Evolutionary conservation across 192 early-diverging fungal genomes (phyloP).

Genomic region (Dissophora ornata): DNA sequence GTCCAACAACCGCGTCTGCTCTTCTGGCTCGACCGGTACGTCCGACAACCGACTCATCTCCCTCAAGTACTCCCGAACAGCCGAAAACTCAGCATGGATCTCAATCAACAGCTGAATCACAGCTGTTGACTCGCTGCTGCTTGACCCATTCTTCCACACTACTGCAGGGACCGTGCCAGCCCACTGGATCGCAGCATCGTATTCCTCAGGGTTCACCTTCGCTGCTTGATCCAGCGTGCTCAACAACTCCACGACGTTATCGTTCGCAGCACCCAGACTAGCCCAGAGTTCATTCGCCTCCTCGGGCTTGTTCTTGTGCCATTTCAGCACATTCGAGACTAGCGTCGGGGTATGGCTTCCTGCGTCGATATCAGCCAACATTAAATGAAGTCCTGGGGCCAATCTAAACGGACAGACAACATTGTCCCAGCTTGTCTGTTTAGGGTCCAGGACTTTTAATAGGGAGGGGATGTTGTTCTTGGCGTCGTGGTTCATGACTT

Average conservation of each 20-base stretch:
- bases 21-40: slow-evolving; percentile 91
- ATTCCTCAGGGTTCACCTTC: slow-evolving; percentile 42
- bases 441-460: slow-evolving; percentile 55
- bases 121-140: slow-evolving; percentile 2
- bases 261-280: slow-evolving; percentile 71
- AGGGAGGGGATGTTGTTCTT: slow-evolving; percentile 47
- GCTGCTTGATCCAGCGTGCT: slow-evolving; percentile 51
- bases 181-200: slow-evolving; percentile 57
- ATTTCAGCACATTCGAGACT: slow-evolving; percentile 86
- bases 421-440: slow-evolving; percentile 73
- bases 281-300: slow-evolving; percentile 72
- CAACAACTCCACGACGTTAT: slow-evolving; percentile 66
- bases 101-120: slow-evolving; percentile 42
- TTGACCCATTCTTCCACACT: slow-evolving; percentile 17
- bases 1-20: slow-evolving; percentile 90
- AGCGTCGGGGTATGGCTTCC: slow-evolving; percentile 95
- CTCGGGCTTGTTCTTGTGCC: slow-evolving; percentile 78
- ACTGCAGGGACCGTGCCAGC: slow-evolving; percentile 18
- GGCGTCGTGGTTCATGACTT: slow-evolving; percentile 61
- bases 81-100: slow-evolving; percentile 53
- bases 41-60: slow-evolving; percentile 76
- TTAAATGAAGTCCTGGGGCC: slow-evolving; percentile 77
- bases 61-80: slow-evolving; percentile 75
- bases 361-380: slow-evolving; percentile 93
- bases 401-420: slow-evolving; percentile 70